These are phyloP conservation scores for Endoconidiophora polonica DNA, from an alignment of 2,329 filamentous ascomycete species.

Conservation along the genomic window DNA sequence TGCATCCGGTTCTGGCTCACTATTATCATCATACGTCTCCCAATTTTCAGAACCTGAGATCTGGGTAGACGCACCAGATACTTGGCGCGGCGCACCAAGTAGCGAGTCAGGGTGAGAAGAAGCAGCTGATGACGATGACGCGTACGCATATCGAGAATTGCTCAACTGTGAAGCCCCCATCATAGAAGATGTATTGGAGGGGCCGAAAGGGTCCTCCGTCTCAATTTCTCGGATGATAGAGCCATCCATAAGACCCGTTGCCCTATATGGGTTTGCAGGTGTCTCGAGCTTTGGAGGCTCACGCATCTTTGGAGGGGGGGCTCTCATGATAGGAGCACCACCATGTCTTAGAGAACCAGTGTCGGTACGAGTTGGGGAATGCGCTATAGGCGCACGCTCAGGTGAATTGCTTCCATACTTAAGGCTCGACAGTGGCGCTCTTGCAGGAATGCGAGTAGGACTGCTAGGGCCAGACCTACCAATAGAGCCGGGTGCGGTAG, in stretches of 20 bases:
- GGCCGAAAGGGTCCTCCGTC: slow-evolving; percentile 58
- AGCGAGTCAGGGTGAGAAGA: slow-evolving; percentile 10
- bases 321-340: slow-evolving; percentile 38
- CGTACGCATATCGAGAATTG: slow-evolving; percentile 24
- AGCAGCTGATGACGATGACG: slow-evolving; percentile 20
- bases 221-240: slow-evolving; percentile 42
- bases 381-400: slow-evolving; percentile 39
- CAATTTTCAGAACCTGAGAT: slow-evolving; percentile 86
- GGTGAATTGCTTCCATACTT: slow-evolving; percentile 64
- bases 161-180: slow-evolving; percentile 18
- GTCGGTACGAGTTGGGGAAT: not conserved
- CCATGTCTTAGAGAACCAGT: slow-evolving; percentile 31
- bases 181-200: not conserved
- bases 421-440: slow-evolving; percentile 52
- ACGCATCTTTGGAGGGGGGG: slow-evolving; percentile 83
- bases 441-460: slow-evolving; percentile 52
- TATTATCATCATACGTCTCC: slow-evolving; percentile 87
- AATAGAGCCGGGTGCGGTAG: slow-evolving; percentile 8
- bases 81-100: slow-evolving; percentile 36
- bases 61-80: slow-evolving; percentile 42
- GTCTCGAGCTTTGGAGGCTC: slow-evolving; percentile 42
- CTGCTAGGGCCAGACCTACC: slow-evolving; percentile 23
- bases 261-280: slow-evolving; percentile 29
- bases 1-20: slow-evolving; percentile 57
- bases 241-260: slow-evolving; percentile 23